Percentiles rank a stretch among this genome's conserved stretches.
Conservation (phyloP, 495 filamentous ascomycete species). For the Saxophila tyrrhenica region DNA sequence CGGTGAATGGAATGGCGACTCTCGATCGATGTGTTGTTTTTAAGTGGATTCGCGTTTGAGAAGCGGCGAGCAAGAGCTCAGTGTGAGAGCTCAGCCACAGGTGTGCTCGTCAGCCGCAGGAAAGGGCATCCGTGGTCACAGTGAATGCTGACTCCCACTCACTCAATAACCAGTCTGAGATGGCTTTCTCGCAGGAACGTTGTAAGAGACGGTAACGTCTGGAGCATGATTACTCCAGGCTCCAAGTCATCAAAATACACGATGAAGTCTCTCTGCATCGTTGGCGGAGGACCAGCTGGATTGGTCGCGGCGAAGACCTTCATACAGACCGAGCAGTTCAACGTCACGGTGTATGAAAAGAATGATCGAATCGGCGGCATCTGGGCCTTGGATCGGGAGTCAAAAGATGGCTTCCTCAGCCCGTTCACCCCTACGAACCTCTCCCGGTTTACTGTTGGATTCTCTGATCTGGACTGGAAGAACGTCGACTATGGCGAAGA, state of each 20-base stretch:
- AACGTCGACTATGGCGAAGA: constrained; percentile 25
- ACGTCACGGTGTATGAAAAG: constrained; percentile 60
- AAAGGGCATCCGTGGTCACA: neutral
- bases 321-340: constrained; percentile 50
- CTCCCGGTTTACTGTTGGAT: constrained; percentile 64
- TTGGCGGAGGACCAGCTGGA: constrained; percentile 72
- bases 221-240: too few relatives aligned
- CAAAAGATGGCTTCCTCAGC: constrained; percentile 40
- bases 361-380: constrained; percentile 58
- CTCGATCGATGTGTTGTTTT: too few relatives aligned
- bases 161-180: too few relatives aligned
- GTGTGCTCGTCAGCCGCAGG: neutral
- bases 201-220: too few relatives aligned
- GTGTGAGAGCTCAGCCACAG: neutral
- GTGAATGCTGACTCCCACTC: too few relatives aligned
- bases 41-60: too few relatives aligned
- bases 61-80: too few relatives aligned
- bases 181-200: too few relatives aligned
- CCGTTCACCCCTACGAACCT: constrained; percentile 69
- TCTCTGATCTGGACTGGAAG: constrained; percentile 68
- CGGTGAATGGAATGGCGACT: too few relatives aligned
- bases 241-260: too few relatives aligned
- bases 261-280: constrained; percentile 28
- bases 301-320: constrained; percentile 74
- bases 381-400: constrained; percentile 47